Base-by-base conservation (phyloP, 306 rosid genomes). In the Prunus kanzakura region DNA sequence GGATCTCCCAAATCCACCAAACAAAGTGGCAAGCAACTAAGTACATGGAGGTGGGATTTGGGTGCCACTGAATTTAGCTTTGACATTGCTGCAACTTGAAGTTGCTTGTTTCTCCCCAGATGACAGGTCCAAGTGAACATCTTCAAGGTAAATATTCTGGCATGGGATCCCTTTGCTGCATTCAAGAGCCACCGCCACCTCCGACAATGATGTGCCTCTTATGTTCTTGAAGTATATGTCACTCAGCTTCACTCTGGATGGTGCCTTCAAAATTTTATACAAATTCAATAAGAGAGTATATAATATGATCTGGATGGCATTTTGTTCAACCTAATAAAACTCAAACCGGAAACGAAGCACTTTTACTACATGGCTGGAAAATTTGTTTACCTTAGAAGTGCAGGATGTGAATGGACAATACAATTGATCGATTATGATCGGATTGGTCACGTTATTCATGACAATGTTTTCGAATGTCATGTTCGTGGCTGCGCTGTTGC, bases 11-110 rank as follows among this genome's bases (percentile, higher is more conserved):
- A 19, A 29, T 30, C 63, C 16, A 12, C 7, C 16, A 11, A 20
- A 16, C 5, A 16, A 50, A 71, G 72, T 35, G 23, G 19, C 4
- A 52, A 60, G 19, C 19, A 74, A 30, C 75, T 73, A 84, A 51
- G 64, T 35, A 81, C 90, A 84, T 54, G 90, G 90, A 23, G 84
- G 87, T 72, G 90, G 90, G 73, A 86, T 73, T 86, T 84, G 90
- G 78, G 86, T 81, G 82, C 90, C 90, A 69, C 76, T 72, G 65
- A 84, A 86, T 52, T 69, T 83, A 69, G 90, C 90, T 69, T 69
- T 84, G 51, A 86, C 90, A 83, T 86, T 81, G 43, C 78, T 81
- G 66, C 90, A 86, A 60, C 79, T 78, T 10, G 90, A 81, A 79
- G 87, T 83, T 32, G 86, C 55, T 50, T 60, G 69, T 18, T 72